phyloP scores from a whole-genome alignment of 2,329 filamentous ascomycete genomes.

The Colletotrichum gloeosporioides region DNA sequence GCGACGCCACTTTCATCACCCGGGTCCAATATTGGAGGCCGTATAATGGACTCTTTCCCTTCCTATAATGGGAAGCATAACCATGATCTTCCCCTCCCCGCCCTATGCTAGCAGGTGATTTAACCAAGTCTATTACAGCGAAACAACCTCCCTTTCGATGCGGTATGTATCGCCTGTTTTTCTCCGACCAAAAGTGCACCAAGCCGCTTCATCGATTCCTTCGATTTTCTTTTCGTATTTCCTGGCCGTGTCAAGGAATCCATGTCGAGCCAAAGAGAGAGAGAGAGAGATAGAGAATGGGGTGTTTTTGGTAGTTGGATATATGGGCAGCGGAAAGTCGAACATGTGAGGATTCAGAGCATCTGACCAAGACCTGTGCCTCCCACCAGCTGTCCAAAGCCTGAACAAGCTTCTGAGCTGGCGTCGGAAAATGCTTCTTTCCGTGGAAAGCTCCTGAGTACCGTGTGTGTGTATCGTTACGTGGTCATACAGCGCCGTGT shows the following conservation, averaged over 20 bases:
- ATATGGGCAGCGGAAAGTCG: slow-evolving; percentile 8
- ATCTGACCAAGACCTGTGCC: background rate
- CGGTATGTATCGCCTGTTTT: slow-evolving; percentile 13
- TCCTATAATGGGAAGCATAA: background rate
- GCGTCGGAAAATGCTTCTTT: slow-evolving; percentile 6
- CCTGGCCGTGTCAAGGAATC: background rate
- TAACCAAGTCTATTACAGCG: slow-evolving; percentile 35
- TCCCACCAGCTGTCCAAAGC: background rate
- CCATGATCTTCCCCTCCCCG: background rate
- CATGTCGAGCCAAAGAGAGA: background rate
- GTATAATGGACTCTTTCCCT: background rate
- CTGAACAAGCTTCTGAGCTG: slow-evolving; percentile 5
- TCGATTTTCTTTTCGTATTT: background rate
- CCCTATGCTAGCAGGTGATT: slow-evolving; percentile 24
- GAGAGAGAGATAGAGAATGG: background rate
- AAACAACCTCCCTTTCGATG: slow-evolving; percentile 24
- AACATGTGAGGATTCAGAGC: slow-evolving; percentile 2
- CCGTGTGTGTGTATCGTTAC: slow-evolving; percentile 19
- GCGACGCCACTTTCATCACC: slow-evolving; percentile 2
- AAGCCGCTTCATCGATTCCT: slow-evolving; percentile 1
- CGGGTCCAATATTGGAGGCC: slow-evolving; percentile 9
- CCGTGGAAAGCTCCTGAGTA: slow-evolving; percentile 12
- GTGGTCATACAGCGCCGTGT: slow-evolving; percentile 22
- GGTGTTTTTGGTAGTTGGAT: slow-evolving; percentile 1
- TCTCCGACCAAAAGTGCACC: slow-evolving; percentile 4